phyloP scores from a whole-genome alignment of 2,329 filamentous ascomycete species.

The Penicillium palitans region DNA sequence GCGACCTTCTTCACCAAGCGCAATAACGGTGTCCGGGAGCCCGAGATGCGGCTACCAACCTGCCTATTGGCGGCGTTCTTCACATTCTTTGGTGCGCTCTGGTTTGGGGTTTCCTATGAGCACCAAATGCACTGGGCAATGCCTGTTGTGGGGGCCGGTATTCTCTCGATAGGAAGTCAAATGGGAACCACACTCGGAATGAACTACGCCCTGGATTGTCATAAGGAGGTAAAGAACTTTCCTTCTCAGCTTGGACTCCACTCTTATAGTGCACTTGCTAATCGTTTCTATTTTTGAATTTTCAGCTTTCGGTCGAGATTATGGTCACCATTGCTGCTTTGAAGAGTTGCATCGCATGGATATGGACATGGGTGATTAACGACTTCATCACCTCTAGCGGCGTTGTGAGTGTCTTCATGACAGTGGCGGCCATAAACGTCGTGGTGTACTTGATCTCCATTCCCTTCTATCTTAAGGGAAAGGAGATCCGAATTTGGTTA shows the following conservation, averaged over 20 bases:
- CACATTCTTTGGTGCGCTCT: constrained; percentile 26
- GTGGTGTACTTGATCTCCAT: constrained; percentile 14
- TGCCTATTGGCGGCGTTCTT: constrained; percentile 28
- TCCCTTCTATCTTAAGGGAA: constrained; percentile 9
- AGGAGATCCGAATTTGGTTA: constrained; percentile 10
- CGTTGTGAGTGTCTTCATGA: constrained; percentile 16
- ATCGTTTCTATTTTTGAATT: neutral
- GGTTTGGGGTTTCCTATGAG: constrained; percentile 24
- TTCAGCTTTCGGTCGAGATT: constrained; percentile 26
- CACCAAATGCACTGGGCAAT: constrained; percentile 23
- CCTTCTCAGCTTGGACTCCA: no score
- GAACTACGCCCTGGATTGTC: constrained; percentile 28
- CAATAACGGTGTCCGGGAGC: constrained; percentile 19
- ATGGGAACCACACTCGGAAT: constrained; percentile 32
- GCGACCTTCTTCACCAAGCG: constrained; percentile 21
- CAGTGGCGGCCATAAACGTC: constrained; percentile 18
- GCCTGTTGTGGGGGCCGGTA: constrained; percentile 26
- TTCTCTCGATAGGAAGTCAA: constrained; percentile 30
- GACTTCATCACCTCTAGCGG: constrained; percentile 16
- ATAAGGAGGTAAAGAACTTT: constrained; percentile 22
- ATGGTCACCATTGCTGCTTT: constrained; percentile 33
- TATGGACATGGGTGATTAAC: constrained; percentile 28
- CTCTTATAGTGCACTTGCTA: neutral
- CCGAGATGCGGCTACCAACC: constrained; percentile 25
- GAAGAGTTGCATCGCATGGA: constrained; percentile 31